Evolutionary conservation across 257 asterid species (phyloP).

Genomic region (Solanum verrucosum): DNA sequence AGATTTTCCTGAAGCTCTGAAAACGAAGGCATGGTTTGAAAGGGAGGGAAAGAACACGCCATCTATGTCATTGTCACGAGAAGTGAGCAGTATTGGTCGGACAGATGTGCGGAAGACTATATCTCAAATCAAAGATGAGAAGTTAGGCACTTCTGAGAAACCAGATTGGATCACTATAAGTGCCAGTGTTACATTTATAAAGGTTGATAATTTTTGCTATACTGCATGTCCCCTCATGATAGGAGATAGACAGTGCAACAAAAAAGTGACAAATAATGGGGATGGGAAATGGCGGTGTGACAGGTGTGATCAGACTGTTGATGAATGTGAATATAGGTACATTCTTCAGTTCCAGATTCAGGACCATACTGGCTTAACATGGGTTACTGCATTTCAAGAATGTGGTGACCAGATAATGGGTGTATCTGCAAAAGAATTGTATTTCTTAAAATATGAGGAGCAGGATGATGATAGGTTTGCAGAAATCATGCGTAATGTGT

Average conservation of each 20-base stretch:
- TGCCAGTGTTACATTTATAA: slow-evolving; percentile 59
- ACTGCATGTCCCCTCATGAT: slow-evolving; percentile 69
- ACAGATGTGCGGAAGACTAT: slow-evolving; percentile 65
- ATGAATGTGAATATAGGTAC: slow-evolving; percentile 83
- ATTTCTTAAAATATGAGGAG: slow-evolving; percentile 58
- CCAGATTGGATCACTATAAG: slow-evolving; percentile 81
- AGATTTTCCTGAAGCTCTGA: slow-evolving; percentile 71
- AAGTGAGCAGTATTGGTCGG: slow-evolving; percentile 26
- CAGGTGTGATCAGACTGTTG: slow-evolving; percentile 56
- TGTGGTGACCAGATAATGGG: slow-evolving; percentile 79
- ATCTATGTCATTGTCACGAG: slow-evolving; percentile 62
- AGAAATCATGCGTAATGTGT: slow-evolving; percentile 40
- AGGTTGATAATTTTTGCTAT: slow-evolving; percentile 63
- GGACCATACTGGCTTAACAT: slow-evolving; percentile 84
- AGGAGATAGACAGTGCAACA: slow-evolving; percentile 80
- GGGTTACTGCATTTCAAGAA: slow-evolving; percentile 93
- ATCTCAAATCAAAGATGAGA: slow-evolving; percentile 84
- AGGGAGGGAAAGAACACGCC: slow-evolving; percentile 58
- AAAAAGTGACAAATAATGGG: slow-evolving; percentile 73
- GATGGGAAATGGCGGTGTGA: slow-evolving; percentile 92
- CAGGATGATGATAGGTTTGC: slow-evolving; percentile 66
- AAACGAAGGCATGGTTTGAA: slow-evolving; percentile 61
- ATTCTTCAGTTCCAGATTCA: slow-evolving; percentile 83
- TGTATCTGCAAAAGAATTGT: slow-evolving; percentile 71
- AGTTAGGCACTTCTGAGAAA: slow-evolving; percentile 77